These are phyloP conservation scores for Fusarium denticulatum DNA, from an alignment of 2,329 filamentous ascomycete species.

Conservation along the genomic window DNA sequence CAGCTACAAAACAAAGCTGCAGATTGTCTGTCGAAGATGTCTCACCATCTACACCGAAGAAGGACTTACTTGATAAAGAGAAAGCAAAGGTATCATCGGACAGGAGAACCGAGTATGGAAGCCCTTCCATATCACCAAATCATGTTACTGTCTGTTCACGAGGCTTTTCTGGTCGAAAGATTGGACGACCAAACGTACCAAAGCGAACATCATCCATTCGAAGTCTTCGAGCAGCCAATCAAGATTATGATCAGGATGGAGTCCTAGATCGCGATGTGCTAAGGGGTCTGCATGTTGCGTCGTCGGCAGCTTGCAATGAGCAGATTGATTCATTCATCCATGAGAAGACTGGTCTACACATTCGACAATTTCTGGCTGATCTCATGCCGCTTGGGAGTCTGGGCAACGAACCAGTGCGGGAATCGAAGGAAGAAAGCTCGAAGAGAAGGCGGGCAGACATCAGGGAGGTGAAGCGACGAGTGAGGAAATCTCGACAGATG, in stretches of 20 bases:
- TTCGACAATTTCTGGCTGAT: conserved; percentile 65
- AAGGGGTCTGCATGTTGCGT: conserved; percentile 64
- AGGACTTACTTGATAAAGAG: not conserved
- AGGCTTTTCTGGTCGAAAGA: conserved; percentile 38
- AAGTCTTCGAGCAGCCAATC: conserved; percentile 31
- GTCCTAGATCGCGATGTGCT: conserved; percentile 63
- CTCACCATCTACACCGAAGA: not conserved
- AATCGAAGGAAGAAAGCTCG: conserved; percentile 41
- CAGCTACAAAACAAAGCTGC: conserved; percentile 7
- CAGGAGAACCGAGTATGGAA: not conserved
- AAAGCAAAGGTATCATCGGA: not conserved
- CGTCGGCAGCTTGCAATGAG: conserved; percentile 65
- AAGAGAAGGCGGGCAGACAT: conserved; percentile 47
- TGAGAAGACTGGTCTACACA: conserved; percentile 61
- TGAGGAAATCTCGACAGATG: conserved; percentile 48
- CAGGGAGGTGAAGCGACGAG: conserved; percentile 49
- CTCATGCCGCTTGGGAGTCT: conserved; percentile 62
- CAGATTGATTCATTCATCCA: conserved; percentile 63
- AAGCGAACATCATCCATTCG: conserved; percentile 50
- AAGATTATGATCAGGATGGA: conserved; percentile 49
- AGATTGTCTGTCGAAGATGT: not conserved
- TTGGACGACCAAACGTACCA: conserved; percentile 49
- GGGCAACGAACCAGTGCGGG: conserved; percentile 43
- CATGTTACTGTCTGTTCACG: conserved; percentile 44
- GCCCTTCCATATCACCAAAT: conserved; percentile 18